phyloP scores from a whole-genome alignment of 2,329 filamentous ascomycete genomes.

The Cytospora paraplurivora region DNA sequence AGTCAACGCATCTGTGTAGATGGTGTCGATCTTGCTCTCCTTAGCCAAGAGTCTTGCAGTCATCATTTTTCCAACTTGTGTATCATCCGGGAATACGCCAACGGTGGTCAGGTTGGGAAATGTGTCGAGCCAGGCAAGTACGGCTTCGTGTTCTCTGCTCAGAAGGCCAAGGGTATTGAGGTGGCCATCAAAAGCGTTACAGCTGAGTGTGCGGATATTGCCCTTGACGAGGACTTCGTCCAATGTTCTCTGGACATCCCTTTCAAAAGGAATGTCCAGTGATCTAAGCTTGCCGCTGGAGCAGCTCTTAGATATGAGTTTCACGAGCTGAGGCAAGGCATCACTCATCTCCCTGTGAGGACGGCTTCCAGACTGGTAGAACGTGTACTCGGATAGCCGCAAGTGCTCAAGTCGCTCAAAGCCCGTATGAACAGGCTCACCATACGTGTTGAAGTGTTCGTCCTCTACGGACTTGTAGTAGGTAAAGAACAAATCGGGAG shows the following conservation, averaged over 20 bases:
- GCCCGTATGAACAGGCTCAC: not conserved
- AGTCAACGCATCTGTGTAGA: conserved; percentile 22
- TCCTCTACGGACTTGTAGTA: not conserved
- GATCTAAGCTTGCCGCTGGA: conserved; percentile 18
- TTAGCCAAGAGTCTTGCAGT: conserved; percentile 2
- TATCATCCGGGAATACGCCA: conserved; percentile 8
- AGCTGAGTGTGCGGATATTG: conserved; percentile 10
- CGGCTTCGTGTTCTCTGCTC: not conserved
- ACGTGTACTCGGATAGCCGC: not conserved
- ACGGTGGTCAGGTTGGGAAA: conserved; percentile 24
- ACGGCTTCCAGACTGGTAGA: not conserved
- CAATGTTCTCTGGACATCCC: not conserved
- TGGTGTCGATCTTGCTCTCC: conserved; percentile 17
- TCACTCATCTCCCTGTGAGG: not conserved
- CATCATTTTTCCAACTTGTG: not conserved
- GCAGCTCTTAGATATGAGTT: conserved; percentile 13
- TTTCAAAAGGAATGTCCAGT: conserved; percentile 12
- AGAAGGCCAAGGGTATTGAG: not conserved
- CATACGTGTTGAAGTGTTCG: not conserved
- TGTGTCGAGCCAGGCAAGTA: conserved; percentile 9
- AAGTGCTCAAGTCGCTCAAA: conserved; percentile 21
- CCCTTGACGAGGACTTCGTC: conserved; percentile 17
- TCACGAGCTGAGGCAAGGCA: not conserved
- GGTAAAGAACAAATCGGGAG: no score
- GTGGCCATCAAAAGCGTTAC: not conserved